Percentiles rank a stretch among this genome's conserved stretches.
Conservation (phyloP, 208 protist species). For the Balamuthia mandrillaris region DNA sequence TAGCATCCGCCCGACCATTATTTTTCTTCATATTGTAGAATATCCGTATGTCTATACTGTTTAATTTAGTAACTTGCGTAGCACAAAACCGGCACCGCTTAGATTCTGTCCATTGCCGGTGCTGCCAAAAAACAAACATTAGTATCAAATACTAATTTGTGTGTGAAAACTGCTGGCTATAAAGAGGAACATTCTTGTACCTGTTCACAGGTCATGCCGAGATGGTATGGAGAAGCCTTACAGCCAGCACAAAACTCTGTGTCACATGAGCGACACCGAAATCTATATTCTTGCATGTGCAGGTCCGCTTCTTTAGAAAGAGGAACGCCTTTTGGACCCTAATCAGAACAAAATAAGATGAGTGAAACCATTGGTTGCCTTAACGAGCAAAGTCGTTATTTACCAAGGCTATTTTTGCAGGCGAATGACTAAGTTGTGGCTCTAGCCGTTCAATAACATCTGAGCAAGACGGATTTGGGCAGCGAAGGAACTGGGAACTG, state of each 20-base stretch:
- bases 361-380: neutral
- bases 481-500: neutral
- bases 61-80: too few relatives aligned
- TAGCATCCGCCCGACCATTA: too few relatives aligned
- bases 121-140: too few relatives aligned
- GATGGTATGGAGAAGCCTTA: neutral
- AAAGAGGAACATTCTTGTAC: neutral
- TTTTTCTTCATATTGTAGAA: too few relatives aligned
- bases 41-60: too few relatives aligned
- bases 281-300: neutral
- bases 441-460: neutral
- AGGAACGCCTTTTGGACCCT: neutral
- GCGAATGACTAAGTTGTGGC: neutral
- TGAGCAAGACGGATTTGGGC: neutral
- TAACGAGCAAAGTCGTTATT: neutral
- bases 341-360: neutral
- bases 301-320: neutral
- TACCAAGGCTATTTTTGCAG: neutral
- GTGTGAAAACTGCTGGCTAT: neutral
- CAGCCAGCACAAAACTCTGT: conserved; percentile 15
- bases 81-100: too few relatives aligned
- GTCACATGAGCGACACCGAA: neutral
- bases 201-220: neutral
- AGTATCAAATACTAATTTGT: too few relatives aligned
- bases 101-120: too few relatives aligned